A percentile compares a stretch with the other conserved stretches of the same genome.
Conservation (phyloP, 345 rosid species). For the Pistacia atlantica region DNA sequence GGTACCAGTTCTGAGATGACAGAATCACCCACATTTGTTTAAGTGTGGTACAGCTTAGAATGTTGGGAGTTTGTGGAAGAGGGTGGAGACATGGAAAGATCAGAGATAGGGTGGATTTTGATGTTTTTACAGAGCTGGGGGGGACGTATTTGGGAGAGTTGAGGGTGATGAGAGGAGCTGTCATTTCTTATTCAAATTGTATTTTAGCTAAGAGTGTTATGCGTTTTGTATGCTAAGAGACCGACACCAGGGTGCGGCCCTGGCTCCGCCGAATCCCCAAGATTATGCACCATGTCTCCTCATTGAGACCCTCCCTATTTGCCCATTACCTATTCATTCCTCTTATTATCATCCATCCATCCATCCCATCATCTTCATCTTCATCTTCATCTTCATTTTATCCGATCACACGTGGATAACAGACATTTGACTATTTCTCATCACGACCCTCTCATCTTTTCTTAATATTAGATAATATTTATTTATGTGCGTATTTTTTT, state of each 20-base stretch:
- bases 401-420: conserved; percentile 25
- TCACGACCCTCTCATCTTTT: conserved; percentile 18
- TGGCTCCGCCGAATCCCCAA: conserved; percentile 52
- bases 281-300: conserved; percentile 46
- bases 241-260: conserved; percentile 60
- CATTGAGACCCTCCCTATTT: not conserved
- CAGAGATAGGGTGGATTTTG: conserved; percentile 29
- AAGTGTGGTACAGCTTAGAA: conserved; percentile 43
- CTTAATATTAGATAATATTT: too few species aligned
- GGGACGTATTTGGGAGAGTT: conserved; percentile 20
- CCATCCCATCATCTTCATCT: not conserved
- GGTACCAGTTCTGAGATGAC: not conserved
- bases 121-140: not conserved
- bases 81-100: conserved; percentile 25
- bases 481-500: not conserved
- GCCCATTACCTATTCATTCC: conserved; percentile 23
- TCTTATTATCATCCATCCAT: not conserved
- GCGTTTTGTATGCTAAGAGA: conserved; percentile 35
- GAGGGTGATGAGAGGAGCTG: conserved; percentile 30
- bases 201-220: conserved; percentile 28
- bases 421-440: conserved; percentile 31
- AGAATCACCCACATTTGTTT: not conserved
- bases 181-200: conserved; percentile 36
- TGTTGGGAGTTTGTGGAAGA: conserved; percentile 33
- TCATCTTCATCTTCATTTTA: conserved; percentile 24